Conservation (phyloP, 768 basidiomycete species). For the Leccinum longicurvipes region DNA sequence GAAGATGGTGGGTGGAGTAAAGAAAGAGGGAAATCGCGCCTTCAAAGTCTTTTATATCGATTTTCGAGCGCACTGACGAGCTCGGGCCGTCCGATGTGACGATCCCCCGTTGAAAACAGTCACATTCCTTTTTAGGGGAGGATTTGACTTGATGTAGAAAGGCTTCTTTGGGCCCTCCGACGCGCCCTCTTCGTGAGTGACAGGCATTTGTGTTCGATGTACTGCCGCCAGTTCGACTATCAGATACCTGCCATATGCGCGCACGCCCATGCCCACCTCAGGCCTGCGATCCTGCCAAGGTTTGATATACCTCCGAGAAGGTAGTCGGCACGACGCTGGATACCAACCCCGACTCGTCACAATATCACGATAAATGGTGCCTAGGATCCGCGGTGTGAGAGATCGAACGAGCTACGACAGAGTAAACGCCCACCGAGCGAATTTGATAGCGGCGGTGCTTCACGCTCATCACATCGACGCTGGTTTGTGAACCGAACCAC, state of each 20-base stretch:
- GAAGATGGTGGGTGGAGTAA: slow-evolving; percentile 38
- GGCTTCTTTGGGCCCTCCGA: slow-evolving; percentile 28
- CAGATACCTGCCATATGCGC: slow-evolving; percentile 14
- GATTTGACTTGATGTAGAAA: slow-evolving; percentile 29
- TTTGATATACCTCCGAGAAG: neutral
- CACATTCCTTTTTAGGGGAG: slow-evolving; percentile 32
- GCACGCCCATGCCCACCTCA: neutral
- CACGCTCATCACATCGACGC: neutral
- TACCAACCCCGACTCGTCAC: slow-evolving; percentile 22
- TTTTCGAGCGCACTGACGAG: slow-evolving; percentile 22
- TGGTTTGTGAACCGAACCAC: neutral
- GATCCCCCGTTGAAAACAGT: slow-evolving; percentile 26
- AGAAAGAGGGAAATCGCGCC: slow-evolving; percentile 37
- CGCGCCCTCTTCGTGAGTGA: slow-evolving; percentile 22
- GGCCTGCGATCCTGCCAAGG: neutral
- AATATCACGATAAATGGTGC: slow-evolving; percentile 16
- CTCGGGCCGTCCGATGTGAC: slow-evolving; percentile 27
- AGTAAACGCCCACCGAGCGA: neutral
- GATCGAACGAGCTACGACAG: slow-evolving; percentile 1
- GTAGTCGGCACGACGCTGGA: slow-evolving; percentile 3
- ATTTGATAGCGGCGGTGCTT: neutral
- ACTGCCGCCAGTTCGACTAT: slow-evolving; percentile 21
- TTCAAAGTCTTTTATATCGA: slow-evolving; percentile 33
- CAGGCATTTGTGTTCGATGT: slow-evolving; percentile 25
- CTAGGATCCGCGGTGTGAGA: slow-evolving; percentile 25